A percentile compares a stretch with the other conserved stretches of the same genome.
These are phyloP conservation scores for Mycena vulgaris DNA, from an alignment of 768 basidiomycete species.

Conservation along the genomic window DNA sequence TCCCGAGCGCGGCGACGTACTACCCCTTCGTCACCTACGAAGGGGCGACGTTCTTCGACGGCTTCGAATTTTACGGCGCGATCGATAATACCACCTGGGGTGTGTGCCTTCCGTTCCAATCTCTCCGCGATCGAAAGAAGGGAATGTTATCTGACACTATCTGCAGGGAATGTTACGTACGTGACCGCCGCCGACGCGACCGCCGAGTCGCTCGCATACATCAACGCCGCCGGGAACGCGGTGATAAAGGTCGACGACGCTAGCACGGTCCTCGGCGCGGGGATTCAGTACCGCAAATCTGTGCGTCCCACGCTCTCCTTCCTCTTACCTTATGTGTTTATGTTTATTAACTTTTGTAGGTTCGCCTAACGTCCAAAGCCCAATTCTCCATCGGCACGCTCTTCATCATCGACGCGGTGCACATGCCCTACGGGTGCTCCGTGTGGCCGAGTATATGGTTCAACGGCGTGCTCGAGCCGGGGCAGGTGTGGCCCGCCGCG, in stretches of 20 bases:
- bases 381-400: slow-evolving; percentile 61
- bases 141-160: neutral
- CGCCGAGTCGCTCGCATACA: slow-evolving; percentile 67
- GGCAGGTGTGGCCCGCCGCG: slow-evolving; percentile 59
- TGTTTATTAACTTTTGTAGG: neutral
- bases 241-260: slow-evolving; percentile 84
- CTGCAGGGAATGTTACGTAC: slow-evolving; percentile 75
- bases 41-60: slow-evolving; percentile 36
- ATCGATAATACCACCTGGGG: slow-evolving; percentile 40
- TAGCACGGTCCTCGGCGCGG: slow-evolving; percentile 39
- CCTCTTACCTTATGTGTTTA: neutral
- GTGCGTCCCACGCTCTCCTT: slow-evolving; percentile 4
- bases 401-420: slow-evolving; percentile 61
- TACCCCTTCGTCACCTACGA: slow-evolving; percentile 30
- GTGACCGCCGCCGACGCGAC: slow-evolving; percentile 64
- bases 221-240: slow-evolving; percentile 74
- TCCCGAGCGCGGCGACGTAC: slow-evolving; percentile 23
- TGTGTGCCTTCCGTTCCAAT: neutral
- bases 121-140: neutral
- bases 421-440: slow-evolving; percentile 68
- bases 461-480: slow-evolving; percentile 52
- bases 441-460: slow-evolving; percentile 68
- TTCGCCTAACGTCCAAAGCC: slow-evolving; percentile 44
- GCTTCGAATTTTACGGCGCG: slow-evolving; percentile 36
- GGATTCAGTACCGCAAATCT: slow-evolving; percentile 36